Conservation (phyloP, 2,329 filamentous ascomycete genomes). For the Scolecobasidium constrictum region DNA sequence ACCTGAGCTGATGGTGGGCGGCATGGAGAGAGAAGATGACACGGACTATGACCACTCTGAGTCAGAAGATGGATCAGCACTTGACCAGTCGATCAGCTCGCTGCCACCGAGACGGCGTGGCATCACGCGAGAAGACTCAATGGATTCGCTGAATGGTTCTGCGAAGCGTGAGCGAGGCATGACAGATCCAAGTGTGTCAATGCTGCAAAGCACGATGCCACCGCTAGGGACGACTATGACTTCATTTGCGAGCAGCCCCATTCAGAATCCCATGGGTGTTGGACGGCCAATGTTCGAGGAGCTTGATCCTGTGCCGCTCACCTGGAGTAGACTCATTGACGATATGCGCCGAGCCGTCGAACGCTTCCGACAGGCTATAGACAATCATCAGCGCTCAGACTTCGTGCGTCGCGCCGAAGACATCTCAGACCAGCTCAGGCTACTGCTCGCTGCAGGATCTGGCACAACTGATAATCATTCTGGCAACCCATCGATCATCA, state of each 20-base stretch:
- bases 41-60: constrained; percentile 86
- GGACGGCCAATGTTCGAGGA: constrained; percentile 87
- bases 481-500: constrained; percentile 97
- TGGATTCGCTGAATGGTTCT: constrained; percentile 67
- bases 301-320: constrained; percentile 65
- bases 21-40: constrained; percentile 67
- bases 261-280: constrained; percentile 39
- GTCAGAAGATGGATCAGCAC: constrained; percentile 60
- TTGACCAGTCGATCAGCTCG: constrained; percentile 57
- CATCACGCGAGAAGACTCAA: constrained; percentile 76
- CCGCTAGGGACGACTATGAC: constrained; percentile 41
- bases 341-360: constrained; percentile 91
- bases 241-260: constrained; percentile 42
- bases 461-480: constrained; percentile 98
- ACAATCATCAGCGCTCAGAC: constrained; percentile 70
- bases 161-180: constrained; percentile 14
- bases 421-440: constrained; percentile 88
- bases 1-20: constrained; percentile 80
- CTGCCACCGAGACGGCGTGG: constrained; percentile 53
- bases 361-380: constrained; percentile 81
- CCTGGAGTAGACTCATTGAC: constrained; percentile 80
- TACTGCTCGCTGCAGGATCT: constrained; percentile 89
- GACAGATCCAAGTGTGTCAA: constrained; percentile 39
- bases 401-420: constrained; percentile 94
- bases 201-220: constrained; percentile 31